Evolutionary conservation across 352 stramenopile species (phyloP), one percentile per base, ranked within the genome.

Genomic region (Globisporangium solare): DNA sequence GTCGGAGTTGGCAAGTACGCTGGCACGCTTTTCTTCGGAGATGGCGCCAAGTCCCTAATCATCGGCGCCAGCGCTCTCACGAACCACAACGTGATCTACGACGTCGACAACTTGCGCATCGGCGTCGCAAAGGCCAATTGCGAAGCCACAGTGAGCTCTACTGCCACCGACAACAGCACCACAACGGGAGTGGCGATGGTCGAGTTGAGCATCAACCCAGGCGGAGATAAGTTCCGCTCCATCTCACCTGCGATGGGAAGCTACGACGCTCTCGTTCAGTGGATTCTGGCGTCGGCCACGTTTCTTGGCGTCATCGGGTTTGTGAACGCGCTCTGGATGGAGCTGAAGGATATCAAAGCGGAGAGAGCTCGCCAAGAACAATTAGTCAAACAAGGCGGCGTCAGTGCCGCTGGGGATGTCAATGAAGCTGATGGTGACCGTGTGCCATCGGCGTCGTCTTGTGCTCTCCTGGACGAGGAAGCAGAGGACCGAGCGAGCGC

Each of bases 31-130:
- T 92, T 83, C 63, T 94, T 94, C 42, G 58, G 68, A 3, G 67
- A 87, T 43, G 66, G 63, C n/a, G 69, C 76, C 15, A 69, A 75
- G n/a, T 79, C 77, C 0, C 90, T 79, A 15, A 89, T 94, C 56
- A 61, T 94, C 20, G 81, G 83, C 1, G 81, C 83, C 27, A 91
- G 74, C 18, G 74, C 81, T 2, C 53, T 92, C 39, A 67, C 69
- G 18, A 70, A 74, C 45, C 77, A 94, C 68, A 86, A 92, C 46
- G 75, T 93, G 46, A 79, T 94, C 59, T 92, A 92, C 55, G 81
- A 92, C 57, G 66, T 85, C 11, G 79, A 89, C 47, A 89, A 88
- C 35, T 58, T 78, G 27, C 81, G 81, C 20, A 71, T 92, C 5
- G 83, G 79, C 6, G 79, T 94, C 39, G 76, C 71, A 1, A 35